Conservation (phyloP, 352 stramenopile genomes). For the Peronospora tabacina region DNA sequence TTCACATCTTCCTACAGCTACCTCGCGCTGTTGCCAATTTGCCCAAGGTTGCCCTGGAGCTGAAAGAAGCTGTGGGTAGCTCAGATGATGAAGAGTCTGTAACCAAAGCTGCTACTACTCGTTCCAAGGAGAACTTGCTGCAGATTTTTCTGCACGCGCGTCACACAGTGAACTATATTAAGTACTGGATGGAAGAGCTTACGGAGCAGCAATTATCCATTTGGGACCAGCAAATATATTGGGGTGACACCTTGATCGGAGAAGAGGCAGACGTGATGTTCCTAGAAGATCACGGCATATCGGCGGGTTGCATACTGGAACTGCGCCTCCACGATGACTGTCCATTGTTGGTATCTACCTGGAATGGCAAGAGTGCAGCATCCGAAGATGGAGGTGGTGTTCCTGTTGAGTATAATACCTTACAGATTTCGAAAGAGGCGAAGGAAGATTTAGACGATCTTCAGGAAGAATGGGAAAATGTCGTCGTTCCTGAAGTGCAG, state of each 20-base stretch:
- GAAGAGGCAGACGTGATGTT: conserved; percentile 69
- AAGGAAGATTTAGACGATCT: conserved; percentile 67
- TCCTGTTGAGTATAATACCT: conserved; percentile 61
- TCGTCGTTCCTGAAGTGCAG: conserved; percentile 46
- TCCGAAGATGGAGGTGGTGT: conserved; percentile 18
- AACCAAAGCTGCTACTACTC: background rate
- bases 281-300: conserved; percentile 63
- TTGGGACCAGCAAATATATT: conserved; percentile 76
- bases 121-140: conserved; percentile 30
- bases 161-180: conserved; percentile 76
- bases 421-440: conserved; percentile 79
- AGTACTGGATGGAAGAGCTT: conserved; percentile 76
- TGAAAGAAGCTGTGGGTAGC: conserved; percentile 42
- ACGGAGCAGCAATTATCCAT: conserved; percentile 73
- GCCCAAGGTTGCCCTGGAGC: conserved; percentile 57
- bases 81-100: conserved; percentile 25
- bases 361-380: conserved; percentile 44
- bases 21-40: conserved; percentile 53
- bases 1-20: conserved; percentile 60
- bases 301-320: conserved; percentile 55
- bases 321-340: conserved; percentile 72
- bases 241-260: conserved; percentile 67
- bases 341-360: conserved; percentile 55
- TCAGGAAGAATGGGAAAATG: conserved; percentile 59
- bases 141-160: conserved; percentile 55